Evolutionary conservation across 495 filamentous ascomycete genomes (phyloP).

Genomic region (Pseudoneurospora amorphoporcata): DNA sequence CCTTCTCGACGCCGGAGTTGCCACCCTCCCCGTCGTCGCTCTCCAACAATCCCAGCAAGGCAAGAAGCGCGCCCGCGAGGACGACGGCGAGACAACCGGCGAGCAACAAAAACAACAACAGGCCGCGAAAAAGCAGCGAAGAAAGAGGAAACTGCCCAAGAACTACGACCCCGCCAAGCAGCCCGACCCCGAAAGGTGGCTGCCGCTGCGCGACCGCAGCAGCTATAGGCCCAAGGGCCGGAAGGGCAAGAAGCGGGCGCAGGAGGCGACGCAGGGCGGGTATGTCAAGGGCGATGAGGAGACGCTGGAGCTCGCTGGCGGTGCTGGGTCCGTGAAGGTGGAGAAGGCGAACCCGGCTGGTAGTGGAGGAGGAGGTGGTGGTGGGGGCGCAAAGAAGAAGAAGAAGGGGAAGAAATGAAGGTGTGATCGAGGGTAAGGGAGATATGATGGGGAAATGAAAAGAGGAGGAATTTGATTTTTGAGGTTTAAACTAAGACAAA

Average conservation of each 20-base stretch:
- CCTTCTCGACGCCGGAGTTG: conserved; percentile 70
- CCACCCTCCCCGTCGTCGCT: conserved; percentile 39
- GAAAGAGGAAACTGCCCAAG: conserved; percentile 67
- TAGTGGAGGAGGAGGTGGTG: conserved; percentile 21
- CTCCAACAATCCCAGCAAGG: background rate
- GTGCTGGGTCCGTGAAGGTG: conserved; percentile 47
- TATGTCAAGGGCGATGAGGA: conserved; percentile 53
- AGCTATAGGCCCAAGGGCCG: conserved; percentile 82
- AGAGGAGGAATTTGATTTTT: background rate
- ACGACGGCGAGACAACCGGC: conserved; percentile 27
- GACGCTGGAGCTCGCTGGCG: conserved; percentile 52
- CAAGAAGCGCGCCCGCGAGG: conserved; percentile 23
- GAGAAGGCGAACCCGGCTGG: conserved; percentile 34
- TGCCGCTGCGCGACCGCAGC: conserved; percentile 80
- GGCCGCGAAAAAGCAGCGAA: conserved; percentile 55
- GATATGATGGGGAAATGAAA: background rate
- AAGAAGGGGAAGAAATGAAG: conserved; percentile 63
- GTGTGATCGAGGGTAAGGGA: background rate
- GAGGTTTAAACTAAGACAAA: background rate
- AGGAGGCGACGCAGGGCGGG: conserved; percentile 78
- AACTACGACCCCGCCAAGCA: conserved; percentile 63
- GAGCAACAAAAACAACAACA: conserved; percentile 44
- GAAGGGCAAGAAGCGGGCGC: conserved; percentile 76
- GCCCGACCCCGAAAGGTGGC: conserved; percentile 83
- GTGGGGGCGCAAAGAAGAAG: conserved; percentile 37